Evolutionary conservation across 306 rosid genomes (phyloP).

Genomic region (Albizia julibrissin): DNA sequence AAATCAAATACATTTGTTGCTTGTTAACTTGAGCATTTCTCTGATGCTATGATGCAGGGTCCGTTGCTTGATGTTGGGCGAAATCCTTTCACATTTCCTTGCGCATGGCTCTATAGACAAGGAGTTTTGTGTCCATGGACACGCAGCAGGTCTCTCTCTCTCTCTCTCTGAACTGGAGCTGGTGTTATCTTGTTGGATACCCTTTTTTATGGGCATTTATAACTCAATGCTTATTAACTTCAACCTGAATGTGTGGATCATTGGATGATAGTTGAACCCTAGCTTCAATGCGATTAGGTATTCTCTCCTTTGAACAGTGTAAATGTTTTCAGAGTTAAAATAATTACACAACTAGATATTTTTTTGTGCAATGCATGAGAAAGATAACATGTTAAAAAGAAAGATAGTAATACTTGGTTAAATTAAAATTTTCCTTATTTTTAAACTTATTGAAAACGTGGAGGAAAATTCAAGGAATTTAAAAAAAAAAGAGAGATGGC

Average conservation of each 20-base stretch:
- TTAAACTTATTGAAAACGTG: neutral
- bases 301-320: conserved; percentile 7
- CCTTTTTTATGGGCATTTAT: conserved; percentile 37
- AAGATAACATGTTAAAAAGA: neutral
- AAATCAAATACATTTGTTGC: conserved; percentile 5
- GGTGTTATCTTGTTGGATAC: conserved; percentile 38
- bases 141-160: conserved; percentile 61
- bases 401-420: neutral
- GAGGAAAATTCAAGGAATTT: neutral
- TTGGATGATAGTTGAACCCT: conserved; percentile 16
- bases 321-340: conserved; percentile 18
- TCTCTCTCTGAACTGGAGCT: neutral
- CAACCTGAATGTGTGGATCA: neutral
- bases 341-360: neutral
- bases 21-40: conserved; percentile 27
- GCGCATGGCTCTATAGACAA: conserved; percentile 88
- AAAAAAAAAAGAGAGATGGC: neutral
- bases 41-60: conserved; percentile 62
- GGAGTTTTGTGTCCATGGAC: conserved; percentile 86
- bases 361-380: neutral
- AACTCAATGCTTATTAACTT: conserved; percentile 11
- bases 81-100: conserved; percentile 75
- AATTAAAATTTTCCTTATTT: neutral
- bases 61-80: conserved; percentile 93
- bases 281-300: neutral